These are phyloP conservation scores for Hyaloscypha hepaticicola DNA, from an alignment of 495 filamentous ascomycete species.

Conservation along the genomic window DNA sequence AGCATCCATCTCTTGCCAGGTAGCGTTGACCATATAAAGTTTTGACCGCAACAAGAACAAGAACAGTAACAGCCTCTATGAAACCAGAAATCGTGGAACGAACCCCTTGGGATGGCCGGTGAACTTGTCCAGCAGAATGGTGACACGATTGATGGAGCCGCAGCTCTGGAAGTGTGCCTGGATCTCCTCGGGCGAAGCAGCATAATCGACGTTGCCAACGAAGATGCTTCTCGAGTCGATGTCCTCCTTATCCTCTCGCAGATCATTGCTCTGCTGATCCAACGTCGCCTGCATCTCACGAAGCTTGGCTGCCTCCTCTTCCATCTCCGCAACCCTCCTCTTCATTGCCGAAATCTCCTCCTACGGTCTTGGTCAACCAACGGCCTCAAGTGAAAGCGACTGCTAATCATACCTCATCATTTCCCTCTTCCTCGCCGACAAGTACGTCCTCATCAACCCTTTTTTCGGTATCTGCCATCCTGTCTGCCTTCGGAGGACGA, in stretches of 20 bases:
- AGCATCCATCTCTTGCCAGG: constrained; percentile 56
- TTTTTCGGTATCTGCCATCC: constrained; percentile 28
- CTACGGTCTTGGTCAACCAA: constrained; percentile 36
- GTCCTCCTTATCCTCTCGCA: constrained; percentile 92
- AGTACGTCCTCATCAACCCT: constrained; percentile 29
- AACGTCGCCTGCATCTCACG: constrained; percentile 93
- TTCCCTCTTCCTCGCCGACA: constrained; percentile 24
- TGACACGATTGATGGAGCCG: constrained; percentile 96
- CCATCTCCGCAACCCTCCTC: constrained; percentile 96
- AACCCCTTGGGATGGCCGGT: constrained; percentile 98
- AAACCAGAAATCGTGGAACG: constrained; percentile 38
- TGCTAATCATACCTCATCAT: constrained; percentile 31
- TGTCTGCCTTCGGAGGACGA: background rate
- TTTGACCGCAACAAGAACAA: constrained; percentile 11
- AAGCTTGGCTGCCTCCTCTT: constrained; percentile 93
- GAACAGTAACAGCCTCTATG: constrained; percentile 11
- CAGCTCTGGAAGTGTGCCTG: constrained; percentile 98
- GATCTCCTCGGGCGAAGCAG: constrained; percentile 96
- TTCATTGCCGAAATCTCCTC: constrained; percentile 99
- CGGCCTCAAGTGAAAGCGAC: background rate
- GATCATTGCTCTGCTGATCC: constrained; percentile 77
- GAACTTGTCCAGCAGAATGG: constrained; percentile 96
- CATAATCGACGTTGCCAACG: constrained; percentile 98
- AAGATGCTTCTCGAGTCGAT: constrained; percentile 96
- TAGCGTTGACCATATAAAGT: constrained; percentile 39